A percentile compares a stretch with the other conserved stretches of the same genome.
Conservation (phyloP, 768 basidiomycete species). For the Kockovaella imperatae region DNA sequence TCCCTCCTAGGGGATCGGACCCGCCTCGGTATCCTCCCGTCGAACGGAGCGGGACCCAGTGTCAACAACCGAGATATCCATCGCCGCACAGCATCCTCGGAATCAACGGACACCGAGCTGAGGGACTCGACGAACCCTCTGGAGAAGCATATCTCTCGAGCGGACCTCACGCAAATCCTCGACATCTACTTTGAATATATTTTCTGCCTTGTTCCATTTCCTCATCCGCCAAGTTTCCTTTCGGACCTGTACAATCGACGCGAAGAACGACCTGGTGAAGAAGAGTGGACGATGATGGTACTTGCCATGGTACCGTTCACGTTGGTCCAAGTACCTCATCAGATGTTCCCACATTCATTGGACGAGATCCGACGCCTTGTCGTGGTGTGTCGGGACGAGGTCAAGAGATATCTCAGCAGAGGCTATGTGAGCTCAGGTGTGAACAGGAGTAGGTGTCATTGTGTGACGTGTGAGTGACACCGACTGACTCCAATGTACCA, state of each 20-base stretch:
- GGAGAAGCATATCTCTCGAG: too few species aligned
- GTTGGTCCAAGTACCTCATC: conserved; percentile 55
- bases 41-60: too few species aligned
- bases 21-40: too few species aligned
- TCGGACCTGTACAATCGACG: conserved; percentile 69
- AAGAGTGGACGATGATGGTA: conserved; percentile 82
- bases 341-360: neutral
- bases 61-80: too few species aligned
- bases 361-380: neutral
- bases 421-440: neutral
- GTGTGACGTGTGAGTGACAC: neutral
- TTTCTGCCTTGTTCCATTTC: conserved; percentile 77
- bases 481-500: neutral
- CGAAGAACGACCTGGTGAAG: conserved; percentile 64
- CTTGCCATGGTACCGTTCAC: conserved; percentile 86
- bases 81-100: too few species aligned
- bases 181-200: conserved; percentile 94
- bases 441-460: neutral
- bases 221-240: conserved; percentile 84
- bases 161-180: too few species aligned
- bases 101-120: too few species aligned
- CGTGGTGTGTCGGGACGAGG: neutral
- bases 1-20: too few species aligned
- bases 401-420: neutral
- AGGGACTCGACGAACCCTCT: too few species aligned